Base-by-base conservation (phyloP, 148 eudicot species). In the Persicaria maculosa region DNA sequence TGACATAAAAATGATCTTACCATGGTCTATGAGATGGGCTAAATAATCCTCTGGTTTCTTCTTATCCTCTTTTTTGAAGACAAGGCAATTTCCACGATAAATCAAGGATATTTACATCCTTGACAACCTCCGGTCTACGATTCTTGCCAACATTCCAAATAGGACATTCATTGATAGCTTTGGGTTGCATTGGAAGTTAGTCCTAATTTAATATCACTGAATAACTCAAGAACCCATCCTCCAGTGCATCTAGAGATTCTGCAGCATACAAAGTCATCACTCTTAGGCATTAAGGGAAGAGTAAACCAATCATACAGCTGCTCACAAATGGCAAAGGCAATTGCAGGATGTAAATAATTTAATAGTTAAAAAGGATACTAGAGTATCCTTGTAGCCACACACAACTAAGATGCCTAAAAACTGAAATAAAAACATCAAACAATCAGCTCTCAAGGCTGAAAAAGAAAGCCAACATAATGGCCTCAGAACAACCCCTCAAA, bases 21-120 rank as follows among this genome's bases (percentile, higher is more conserved):
- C 98, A 84, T 94, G 98, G 71, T 97, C 98, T 74, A 91, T 83
- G 75, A 94, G 90, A 82, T 91, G 98, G 64, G 98, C 91, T 74
- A 94, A 76, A 85, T 94, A 94, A 81, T 91, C 98, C 84, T 94
- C 98, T 65, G 92, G 83, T 77, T 86, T 91, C 85, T 90, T 94
- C 86, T 83, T 53, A 82, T 94, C 91, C 54, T 87, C 96, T n/a
- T 76, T 88, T 87, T 44, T 86, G 83, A 50, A 94, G 91, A 74
- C 88, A 90, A 68, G 98, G 98, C 79, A 94, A 84, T 80, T 93
- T 94, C 98, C 98, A 94, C 50, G 88, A 80, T 78, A 94, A 58
- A 71, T 94, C 91, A 77, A 94, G 96, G 57, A 90, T 78, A 85
- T 94, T 86, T 76, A 94, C 90, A 84, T 94, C 97, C 85, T 88